Base-by-base conservation (phyloP, 176 grass and related monocot species). In the Oryza australiensis region DNA sequence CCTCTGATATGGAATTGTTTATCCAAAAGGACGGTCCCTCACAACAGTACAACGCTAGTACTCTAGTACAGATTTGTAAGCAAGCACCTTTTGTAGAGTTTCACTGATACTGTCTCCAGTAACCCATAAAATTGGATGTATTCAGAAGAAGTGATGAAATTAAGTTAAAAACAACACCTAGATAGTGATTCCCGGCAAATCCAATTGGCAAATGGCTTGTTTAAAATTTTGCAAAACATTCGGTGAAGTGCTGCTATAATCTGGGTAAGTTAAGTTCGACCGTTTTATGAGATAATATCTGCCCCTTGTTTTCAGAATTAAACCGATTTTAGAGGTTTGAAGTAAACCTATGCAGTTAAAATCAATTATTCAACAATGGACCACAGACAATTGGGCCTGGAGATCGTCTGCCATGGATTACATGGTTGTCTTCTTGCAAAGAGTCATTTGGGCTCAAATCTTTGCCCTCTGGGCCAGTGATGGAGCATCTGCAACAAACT, bases 401-500 rank as follows among this genome's bases (percentile, higher is more conserved):
- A 49, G 23, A 83, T 64, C 46, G 83, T 9, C 40, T 70, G 80
- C 68, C 74, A 76, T 75, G 69, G 38, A 79, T 73, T 78, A 73
- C 74, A 86, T 82, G 11, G 3, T 41, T 83, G 84, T 83, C 88
- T 69, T 90, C 7, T 75, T 83, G 74, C 74, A 63, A 15, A 74
- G 62, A 23, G 80, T 69, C 40, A n/a, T 41, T 64, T 90, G 79
- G 74, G 83, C 62, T 86, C 48, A 68, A 79, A 74, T 82, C 83
- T 68, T 20, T 83, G 60, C 79, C 84, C 23, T 68, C 74, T 82
- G 62, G 49, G 74, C 74, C 88, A 86, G 35, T 79, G 84, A 86
- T 83, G 64, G 74, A 79, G 35, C 88, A 69, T 12, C 3, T 64
- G 75, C 88, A 90, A 87, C 88, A 74, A 78, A 90, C 80, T 64